Evolutionary conservation across 2,329 filamentous ascomycete species (phyloP).

Genomic region (Apiospora marii): DNA sequence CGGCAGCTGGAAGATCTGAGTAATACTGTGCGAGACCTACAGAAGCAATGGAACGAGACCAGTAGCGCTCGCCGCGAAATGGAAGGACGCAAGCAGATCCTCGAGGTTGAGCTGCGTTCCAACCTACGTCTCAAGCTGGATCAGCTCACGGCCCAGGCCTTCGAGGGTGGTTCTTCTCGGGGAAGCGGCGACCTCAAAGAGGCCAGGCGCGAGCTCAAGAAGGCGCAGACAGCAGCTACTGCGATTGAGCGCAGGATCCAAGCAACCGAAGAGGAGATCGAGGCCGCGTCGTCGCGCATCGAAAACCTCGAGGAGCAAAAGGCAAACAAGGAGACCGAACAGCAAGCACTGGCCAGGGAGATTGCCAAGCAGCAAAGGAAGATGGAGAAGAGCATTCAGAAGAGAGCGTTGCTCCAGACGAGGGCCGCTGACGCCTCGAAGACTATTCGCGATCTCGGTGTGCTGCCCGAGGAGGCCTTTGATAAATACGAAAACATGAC

Average conservation of each 20-base stretch:
- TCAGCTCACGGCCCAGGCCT: constrained; percentile 79
- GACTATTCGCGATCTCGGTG: constrained; percentile 91
- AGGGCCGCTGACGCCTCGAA: constrained; percentile 83
- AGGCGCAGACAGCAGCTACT: constrained; percentile 72
- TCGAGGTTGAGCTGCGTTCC: constrained; percentile 89
- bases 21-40: constrained; percentile 73
- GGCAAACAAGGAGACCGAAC: constrained; percentile 71
- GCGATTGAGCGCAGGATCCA: constrained; percentile 73
- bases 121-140: constrained; percentile 89
- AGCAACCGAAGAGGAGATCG: constrained; percentile 78
- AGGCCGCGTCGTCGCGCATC: constrained; percentile 54
- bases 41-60: constrained; percentile 78
- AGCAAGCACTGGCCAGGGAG: constrained; percentile 77
- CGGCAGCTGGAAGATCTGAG: constrained; percentile 77
- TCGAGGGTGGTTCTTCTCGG: constrained; percentile 70
- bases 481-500: constrained; percentile 88
- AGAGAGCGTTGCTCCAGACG: constrained; percentile 80
- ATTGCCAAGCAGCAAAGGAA: constrained; percentile 88
- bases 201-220: constrained; percentile 81
- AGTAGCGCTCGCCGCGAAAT: constrained; percentile 78
- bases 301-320: constrained; percentile 51
- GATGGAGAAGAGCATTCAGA: constrained; percentile 91
- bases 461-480: constrained; percentile 92
- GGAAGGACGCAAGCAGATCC: constrained; percentile 79
- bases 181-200: constrained; percentile 76